A percentile compares a stretch with the other conserved stretches of the same genome.
These are phyloP conservation scores for Magnaporthiopsis incrustans DNA, from an alignment of 2,329 filamentous ascomycete genomes.

Conservation along the genomic window DNA sequence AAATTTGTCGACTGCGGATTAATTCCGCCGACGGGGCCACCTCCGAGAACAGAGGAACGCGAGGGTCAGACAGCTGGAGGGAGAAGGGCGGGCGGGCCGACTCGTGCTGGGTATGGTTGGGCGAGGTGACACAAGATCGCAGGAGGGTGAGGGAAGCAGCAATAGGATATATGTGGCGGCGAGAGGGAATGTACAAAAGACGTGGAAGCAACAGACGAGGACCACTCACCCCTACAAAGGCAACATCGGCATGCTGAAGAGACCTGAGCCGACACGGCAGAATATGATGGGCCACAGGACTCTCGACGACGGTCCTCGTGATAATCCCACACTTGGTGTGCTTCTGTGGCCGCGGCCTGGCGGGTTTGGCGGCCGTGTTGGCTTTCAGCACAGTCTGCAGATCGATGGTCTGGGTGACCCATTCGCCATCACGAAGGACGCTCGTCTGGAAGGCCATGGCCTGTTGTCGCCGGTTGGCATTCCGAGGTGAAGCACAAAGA, in stretches of 20 bases:
- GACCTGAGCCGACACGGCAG: conserved; percentile 72
- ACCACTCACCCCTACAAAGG: conserved; percentile 67
- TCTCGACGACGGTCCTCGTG: conserved; percentile 69
- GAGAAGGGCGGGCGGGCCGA: conserved; percentile 4
- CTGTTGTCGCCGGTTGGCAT: not conserved
- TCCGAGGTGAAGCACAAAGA: not conserved
- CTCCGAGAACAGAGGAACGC: not conserved
- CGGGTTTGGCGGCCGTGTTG: conserved; percentile 23
- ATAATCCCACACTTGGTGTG: conserved; percentile 61
- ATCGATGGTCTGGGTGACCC: conserved; percentile 46
- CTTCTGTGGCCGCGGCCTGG: conserved; percentile 22
- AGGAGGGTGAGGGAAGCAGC: not conserved
- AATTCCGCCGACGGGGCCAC: not conserved
- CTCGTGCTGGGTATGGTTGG: not conserved
- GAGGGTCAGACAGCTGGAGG: not conserved
- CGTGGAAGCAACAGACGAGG: not conserved
- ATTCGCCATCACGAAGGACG: conserved; percentile 45
- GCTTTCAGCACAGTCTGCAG: conserved; percentile 34
- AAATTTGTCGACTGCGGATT: not conserved
- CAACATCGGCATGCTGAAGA: conserved; percentile 66
- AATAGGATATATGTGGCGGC: not conserved
- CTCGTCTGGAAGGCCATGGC: conserved; percentile 46
- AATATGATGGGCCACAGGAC: conserved; percentile 67
- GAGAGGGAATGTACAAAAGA: not conserved
- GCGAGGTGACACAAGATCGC: too few relatives aligned